Conservation (phyloP, 169 alveolate genomes). For the Eimeria zaria region DNA sequence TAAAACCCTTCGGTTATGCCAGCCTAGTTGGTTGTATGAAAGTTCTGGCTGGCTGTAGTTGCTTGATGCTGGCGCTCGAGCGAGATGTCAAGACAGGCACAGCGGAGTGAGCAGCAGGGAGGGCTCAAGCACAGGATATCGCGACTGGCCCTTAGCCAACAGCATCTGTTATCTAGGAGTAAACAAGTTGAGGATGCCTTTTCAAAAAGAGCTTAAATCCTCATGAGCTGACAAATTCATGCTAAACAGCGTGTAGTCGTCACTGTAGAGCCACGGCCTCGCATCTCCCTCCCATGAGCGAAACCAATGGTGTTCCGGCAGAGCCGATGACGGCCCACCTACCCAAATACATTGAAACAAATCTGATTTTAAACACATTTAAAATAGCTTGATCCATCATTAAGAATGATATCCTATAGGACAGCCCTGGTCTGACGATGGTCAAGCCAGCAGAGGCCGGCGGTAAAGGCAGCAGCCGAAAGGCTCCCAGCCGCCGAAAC, state of each 20-base stretch:
- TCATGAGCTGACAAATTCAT: not conserved
- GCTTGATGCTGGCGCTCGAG: not conserved
- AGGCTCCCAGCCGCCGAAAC: conserved; percentile 4
- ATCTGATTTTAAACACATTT: not conserved
- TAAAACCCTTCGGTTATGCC: not conserved
- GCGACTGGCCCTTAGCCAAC: conserved; percentile 1
- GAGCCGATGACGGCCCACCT: conserved; percentile 2
- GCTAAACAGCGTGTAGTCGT: not conserved
- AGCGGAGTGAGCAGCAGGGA: not conserved
- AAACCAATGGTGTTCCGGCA: conserved; percentile 39
- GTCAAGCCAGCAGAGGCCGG: conserved; percentile 70
- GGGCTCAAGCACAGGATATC: not conserved
- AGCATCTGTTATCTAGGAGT: not conserved
- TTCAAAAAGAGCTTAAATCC: not conserved
- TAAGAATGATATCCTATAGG: not conserved
- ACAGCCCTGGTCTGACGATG: conserved; percentile 53
- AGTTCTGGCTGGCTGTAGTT: not conserved
- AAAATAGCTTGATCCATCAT: not conserved
- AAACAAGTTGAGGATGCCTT: not conserved
- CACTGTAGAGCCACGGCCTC: conserved; percentile 40
- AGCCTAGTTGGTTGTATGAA: not conserved
- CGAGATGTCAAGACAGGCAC: not conserved
- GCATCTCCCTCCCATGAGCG: conserved; percentile 28
- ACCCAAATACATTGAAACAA: not conserved
- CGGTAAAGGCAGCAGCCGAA: conserved; percentile 19